These are phyloP conservation scores for Peronosclerospora sorghi DNA, from an alignment of 352 stramenopile species.

Conservation along the genomic window DNA sequence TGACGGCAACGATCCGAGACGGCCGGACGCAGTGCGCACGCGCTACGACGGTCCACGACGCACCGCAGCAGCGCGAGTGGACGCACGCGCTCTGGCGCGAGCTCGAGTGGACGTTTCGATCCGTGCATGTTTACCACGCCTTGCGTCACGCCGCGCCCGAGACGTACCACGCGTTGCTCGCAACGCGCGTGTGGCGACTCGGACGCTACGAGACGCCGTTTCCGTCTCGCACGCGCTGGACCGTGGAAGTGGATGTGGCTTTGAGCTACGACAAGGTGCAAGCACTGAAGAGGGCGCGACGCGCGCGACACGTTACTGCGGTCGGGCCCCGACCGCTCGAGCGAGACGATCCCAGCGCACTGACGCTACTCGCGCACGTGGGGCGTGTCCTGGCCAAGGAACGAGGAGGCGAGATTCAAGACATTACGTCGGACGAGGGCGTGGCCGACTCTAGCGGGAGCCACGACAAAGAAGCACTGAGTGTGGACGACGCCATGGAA, in stretches of 20 bases:
- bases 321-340: constrained; percentile 14
- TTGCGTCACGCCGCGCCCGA: constrained; percentile 19
- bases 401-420: constrained; percentile 60
- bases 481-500: constrained; percentile 16
- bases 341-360: constrained; percentile 12
- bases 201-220: constrained; percentile 55
- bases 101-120: constrained; percentile 59
- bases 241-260: constrained; percentile 39
- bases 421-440: constrained; percentile 55
- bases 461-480: too few relatives aligned
- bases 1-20: constrained; percentile 49
- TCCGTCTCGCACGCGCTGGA: constrained; percentile 44
- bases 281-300: background rate
- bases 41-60: constrained; percentile 9
- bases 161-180: constrained; percentile 19
- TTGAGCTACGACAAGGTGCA: constrained; percentile 15
- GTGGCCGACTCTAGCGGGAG: constrained; percentile 14
- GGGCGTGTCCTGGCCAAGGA: constrained; percentile 63
- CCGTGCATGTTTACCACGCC: constrained; percentile 41
- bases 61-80: constrained; percentile 36
- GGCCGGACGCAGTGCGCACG: constrained; percentile 21
- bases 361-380: constrained; percentile 50
- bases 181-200: constrained; percentile 34
- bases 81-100: constrained; percentile 45
- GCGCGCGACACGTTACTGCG: too few relatives aligned